Percentiles rank a stretch among this genome's conserved stretches.
These are phyloP conservation scores for Paralagenidium karlingii DNA, from an alignment of 352 stramenopile genomes.

Conservation along the genomic window DNA sequence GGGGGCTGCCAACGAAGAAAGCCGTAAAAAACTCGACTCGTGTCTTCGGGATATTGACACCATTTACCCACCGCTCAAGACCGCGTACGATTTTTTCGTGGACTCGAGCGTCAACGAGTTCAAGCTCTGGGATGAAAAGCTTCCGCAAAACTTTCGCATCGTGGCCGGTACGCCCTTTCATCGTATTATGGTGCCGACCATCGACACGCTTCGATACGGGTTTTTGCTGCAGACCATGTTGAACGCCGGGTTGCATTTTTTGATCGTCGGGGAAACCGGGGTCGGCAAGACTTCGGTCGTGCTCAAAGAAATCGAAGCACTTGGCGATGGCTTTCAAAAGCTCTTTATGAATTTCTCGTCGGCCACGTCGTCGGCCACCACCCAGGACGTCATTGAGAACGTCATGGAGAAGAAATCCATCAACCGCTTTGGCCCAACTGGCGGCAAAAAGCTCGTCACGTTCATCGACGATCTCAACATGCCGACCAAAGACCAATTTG, in stretches of 20 bases:
- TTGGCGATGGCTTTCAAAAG: slow-evolving; percentile 65
- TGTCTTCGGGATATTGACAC: slow-evolving; percentile 88
- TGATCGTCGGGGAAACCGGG: slow-evolving; percentile 85
- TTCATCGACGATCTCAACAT: slow-evolving; percentile 93
- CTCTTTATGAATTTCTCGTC: slow-evolving; percentile 87
- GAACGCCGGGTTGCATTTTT: slow-evolving; percentile 46
- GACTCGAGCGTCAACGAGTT: slow-evolving; percentile 67
- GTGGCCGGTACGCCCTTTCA: slow-evolving; percentile 60
- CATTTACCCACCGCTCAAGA: slow-evolving; percentile 85
- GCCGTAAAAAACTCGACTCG: slow-evolving; percentile 72
- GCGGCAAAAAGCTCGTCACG: slow-evolving; percentile 80
- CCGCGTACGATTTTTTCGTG: slow-evolving; percentile 89
- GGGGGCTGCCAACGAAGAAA: slow-evolving; percentile 73
- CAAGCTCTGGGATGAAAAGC: slow-evolving; percentile 76
- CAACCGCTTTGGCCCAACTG: slow-evolving; percentile 80
- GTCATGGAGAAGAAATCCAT: slow-evolving; percentile 85
- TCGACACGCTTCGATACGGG: slow-evolving; percentile 74
- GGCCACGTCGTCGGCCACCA: slow-evolving; percentile 71
- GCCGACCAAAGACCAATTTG: slow-evolving; percentile 83
- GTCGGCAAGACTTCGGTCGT: slow-evolving; percentile 86
- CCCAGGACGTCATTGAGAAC: slow-evolving; percentile 85
- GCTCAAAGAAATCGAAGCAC: slow-evolving; percentile 60
- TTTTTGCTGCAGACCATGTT: slow-evolving; percentile 76
- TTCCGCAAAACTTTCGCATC: slow-evolving; percentile 63
- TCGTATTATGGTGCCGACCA: slow-evolving; percentile 81